Evolutionary conservation across 352 stramenopile genomes (phyloP).

Genomic region (Globisporangium cederbergense): DNA sequence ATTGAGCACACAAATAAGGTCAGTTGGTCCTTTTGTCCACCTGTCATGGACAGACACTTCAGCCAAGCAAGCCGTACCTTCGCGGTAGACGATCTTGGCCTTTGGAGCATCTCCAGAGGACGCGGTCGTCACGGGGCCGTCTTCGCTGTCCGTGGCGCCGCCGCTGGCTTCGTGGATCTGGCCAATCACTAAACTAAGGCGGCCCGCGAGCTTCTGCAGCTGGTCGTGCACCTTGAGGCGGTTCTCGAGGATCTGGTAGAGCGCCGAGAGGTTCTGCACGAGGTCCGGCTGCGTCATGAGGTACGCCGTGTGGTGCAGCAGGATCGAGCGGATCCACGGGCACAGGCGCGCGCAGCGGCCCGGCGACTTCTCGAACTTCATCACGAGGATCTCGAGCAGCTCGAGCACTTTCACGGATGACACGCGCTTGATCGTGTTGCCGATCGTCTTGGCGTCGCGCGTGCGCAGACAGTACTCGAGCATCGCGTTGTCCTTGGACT

Average conservation of each 20-base stretch:
- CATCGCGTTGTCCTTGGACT: constrained; percentile 86
- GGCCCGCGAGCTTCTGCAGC: constrained; percentile 81
- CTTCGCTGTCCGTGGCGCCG: constrained; percentile 22
- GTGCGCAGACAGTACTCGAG: constrained; percentile 81
- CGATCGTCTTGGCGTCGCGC: constrained; percentile 72
- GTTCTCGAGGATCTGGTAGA: constrained; percentile 85
- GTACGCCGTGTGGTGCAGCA: constrained; percentile 85
- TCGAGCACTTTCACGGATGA: constrained; percentile 68
- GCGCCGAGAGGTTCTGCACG: constrained; percentile 70
- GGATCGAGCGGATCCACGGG: constrained; percentile 76
- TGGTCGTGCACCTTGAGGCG: constrained; percentile 77
- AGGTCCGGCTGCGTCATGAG: constrained; percentile 81
- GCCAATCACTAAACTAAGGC: constrained; percentile 75
- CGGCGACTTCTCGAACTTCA: constrained; percentile 80
- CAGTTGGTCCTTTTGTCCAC: neutral
- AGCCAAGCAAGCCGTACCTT: constrained; percentile 27
- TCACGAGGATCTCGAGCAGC: constrained; percentile 75
- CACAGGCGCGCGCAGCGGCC: constrained; percentile 76
- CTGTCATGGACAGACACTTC: constrained; percentile 2
- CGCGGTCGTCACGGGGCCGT: constrained; percentile 14
- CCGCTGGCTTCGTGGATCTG: constrained; percentile 68
- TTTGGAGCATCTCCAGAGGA: constrained; percentile 41
- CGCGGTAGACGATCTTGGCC: constrained; percentile 64
- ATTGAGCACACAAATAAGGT: constrained; percentile 1
- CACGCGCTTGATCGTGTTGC: constrained; percentile 73